Conservation (phyloP, 78 protist genomes). For the Dictyostelium intermedium region DNA sequence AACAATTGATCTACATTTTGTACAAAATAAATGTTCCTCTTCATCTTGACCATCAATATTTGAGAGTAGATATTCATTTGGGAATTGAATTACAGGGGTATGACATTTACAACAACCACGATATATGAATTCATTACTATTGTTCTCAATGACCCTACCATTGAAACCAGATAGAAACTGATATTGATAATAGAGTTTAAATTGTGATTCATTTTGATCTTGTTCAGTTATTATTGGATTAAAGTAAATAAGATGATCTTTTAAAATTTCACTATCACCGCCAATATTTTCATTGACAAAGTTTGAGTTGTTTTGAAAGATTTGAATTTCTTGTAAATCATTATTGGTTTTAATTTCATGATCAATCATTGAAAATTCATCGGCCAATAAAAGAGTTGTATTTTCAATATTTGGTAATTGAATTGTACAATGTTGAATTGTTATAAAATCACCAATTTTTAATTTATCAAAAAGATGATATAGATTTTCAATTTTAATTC, state of each 20-base stretch:
- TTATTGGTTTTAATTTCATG: background rate
- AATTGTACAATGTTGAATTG: background rate
- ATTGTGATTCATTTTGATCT: background rate
- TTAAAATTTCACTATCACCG: background rate
- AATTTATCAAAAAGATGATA: background rate
- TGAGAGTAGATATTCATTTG: background rate
- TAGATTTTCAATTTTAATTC: background rate
- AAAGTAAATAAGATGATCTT: background rate
- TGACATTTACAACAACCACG: conserved; percentile 32
- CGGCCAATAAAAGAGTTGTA: background rate
- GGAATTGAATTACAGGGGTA: background rate
- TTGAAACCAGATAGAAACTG: background rate
- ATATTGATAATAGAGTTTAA: background rate
- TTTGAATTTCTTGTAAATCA: background rate
- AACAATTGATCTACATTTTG: background rate
- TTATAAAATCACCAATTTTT: background rate
- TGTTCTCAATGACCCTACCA: background rate
- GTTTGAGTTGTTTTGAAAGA: background rate
- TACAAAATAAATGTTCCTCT: background rate
- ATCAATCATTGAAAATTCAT: background rate
- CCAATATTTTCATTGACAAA: background rate
- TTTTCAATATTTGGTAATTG: background rate
- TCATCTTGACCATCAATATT: background rate
- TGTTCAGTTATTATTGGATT: background rate
- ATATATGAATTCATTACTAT: background rate